A percentile compares a stretch with the other conserved stretches of the same genome.
phyloP scores from a whole-genome alignment of 768 basidiomycete species.

The Mycena galopus region DNA sequence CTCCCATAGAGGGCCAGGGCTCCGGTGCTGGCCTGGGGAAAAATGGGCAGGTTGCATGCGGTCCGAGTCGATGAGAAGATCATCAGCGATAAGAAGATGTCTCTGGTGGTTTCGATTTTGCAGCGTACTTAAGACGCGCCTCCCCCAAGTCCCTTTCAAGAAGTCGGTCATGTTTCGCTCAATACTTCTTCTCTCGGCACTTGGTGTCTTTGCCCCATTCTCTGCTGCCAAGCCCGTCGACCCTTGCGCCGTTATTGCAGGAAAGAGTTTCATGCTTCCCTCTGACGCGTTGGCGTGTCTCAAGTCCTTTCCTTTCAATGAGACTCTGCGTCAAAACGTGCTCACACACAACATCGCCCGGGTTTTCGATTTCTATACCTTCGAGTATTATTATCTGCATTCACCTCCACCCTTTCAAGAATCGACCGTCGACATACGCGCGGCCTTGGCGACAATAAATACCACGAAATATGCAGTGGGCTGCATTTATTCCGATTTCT shows the following conservation, averaged over 20 bases:
- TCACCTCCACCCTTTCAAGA: constrained; percentile 68
- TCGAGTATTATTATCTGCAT: constrained; percentile 64
- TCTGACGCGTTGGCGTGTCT: constrained; percentile 69
- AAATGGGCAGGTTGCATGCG: constrained; percentile 8
- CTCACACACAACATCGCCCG: constrained; percentile 57
- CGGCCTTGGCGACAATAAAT: constrained; percentile 61
- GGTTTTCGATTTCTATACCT: constrained; percentile 67
- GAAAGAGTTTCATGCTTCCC: constrained; percentile 59
- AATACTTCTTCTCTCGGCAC: constrained; percentile 2
- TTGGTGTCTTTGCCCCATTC: constrained; percentile 10
- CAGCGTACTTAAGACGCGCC: constrained; percentile 7
- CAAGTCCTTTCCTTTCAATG: constrained; percentile 69
- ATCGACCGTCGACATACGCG: constrained; percentile 68
- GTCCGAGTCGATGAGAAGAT: background rate
- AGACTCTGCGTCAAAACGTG: constrained; percentile 68
- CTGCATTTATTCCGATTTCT: background rate
- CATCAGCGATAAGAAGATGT: constrained; percentile 7
- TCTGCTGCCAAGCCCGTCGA: constrained; percentile 20
- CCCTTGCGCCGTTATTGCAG: constrained; percentile 18
- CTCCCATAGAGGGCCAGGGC: background rate
- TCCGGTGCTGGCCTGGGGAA: background rate
- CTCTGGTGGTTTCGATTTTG: background rate
- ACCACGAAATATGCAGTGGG: constrained; percentile 60
- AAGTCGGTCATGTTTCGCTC: constrained; percentile 13
- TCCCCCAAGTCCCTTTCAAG: too few species aligned